phyloP scores from a whole-genome alignment of 495 filamentous ascomycete genomes.

The Aspergillus avenaceus region DNA sequence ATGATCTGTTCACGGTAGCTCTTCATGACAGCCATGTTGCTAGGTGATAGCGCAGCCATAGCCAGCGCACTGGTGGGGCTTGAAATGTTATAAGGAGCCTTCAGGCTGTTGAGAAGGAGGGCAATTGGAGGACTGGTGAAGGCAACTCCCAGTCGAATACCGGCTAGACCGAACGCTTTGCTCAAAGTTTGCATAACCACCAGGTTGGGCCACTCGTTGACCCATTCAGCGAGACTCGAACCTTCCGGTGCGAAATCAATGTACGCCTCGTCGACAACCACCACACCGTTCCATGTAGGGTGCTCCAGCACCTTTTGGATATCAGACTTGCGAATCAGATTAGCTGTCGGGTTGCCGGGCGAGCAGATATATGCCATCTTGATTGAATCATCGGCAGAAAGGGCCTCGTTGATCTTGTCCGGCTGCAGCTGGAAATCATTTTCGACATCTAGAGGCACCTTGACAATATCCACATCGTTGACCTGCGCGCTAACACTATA shows the following conservation, averaged over 20 bases:
- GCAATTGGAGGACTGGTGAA: slow-evolving; percentile 67
- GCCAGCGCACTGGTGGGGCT: slow-evolving; percentile 83
- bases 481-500: slow-evolving; percentile 89
- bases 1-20: slow-evolving; percentile 63
- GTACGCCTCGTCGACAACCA: slow-evolving; percentile 94
- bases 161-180: slow-evolving; percentile 93
- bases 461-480: slow-evolving; percentile 84
- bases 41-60: slow-evolving; percentile 58
- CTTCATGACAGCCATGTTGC: slow-evolving; percentile 68
- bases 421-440: slow-evolving; percentile 68
- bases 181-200: slow-evolving; percentile 97
- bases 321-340: slow-evolving; percentile 71
- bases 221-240: slow-evolving; percentile 87
- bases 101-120: slow-evolving; percentile 78
- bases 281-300: slow-evolving; percentile 91
- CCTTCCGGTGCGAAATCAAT: slow-evolving; percentile 85
- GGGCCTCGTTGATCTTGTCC: slow-evolving; percentile 57
- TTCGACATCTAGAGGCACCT: slow-evolving; percentile 65
- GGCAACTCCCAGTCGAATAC: slow-evolving; percentile 74
- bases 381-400: slow-evolving; percentile 63
- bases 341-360: slow-evolving; percentile 89
- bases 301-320: slow-evolving; percentile 73
- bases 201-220: slow-evolving; percentile 88
- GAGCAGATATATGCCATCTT: slow-evolving; percentile 91
- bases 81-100: slow-evolving; percentile 93